Evolutionary conservation across 129 eudicot species (phyloP).

Genomic region (Flaveria trinervia): DNA sequence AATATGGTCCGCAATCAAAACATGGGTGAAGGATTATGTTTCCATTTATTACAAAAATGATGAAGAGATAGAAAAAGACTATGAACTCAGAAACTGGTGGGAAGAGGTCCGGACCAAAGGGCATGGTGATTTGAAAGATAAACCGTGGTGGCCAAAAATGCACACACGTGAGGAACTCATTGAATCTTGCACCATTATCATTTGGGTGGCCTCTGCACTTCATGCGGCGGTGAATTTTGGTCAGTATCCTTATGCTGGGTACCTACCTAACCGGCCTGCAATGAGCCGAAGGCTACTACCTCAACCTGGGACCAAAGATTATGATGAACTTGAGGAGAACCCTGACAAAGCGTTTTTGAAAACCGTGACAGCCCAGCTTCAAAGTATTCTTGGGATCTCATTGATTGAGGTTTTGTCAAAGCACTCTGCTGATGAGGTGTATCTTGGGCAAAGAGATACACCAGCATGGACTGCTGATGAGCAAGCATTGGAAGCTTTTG

Average conservation of each 20-base stretch:
- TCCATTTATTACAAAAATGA: constrained; percentile 57
- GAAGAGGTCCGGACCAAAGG: constrained; percentile 64
- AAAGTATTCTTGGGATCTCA: constrained; percentile 66
- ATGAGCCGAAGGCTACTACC: constrained; percentile 73
- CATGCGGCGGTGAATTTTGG: constrained; percentile 90
- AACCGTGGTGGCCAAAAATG: constrained; percentile 90
- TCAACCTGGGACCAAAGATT: constrained; percentile 50
- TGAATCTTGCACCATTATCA: constrained; percentile 65
- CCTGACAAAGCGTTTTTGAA: constrained; percentile 66
- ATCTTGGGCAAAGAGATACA: constrained; percentile 65
- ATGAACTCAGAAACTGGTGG: constrained; percentile 76
- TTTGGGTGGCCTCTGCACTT: constrained; percentile 86
- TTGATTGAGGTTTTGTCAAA: constrained; percentile 71
- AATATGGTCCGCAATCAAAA: constrained; percentile 74
- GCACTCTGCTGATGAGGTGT: constrained; percentile 76
- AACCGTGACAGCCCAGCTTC: constrained; percentile 69
- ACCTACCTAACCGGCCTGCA: constrained; percentile 72
- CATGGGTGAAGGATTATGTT: constrained; percentile 72
- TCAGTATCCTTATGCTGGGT: constrained; percentile 87
- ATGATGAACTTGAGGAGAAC: constrained; percentile 49
- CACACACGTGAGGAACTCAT: constrained; percentile 55
- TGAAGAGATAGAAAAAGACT: constrained; percentile 41
- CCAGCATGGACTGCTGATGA: constrained; percentile 68
- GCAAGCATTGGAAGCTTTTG: constrained; percentile 51
- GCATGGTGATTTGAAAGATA: constrained; percentile 76